A percentile compares a stretch with the other conserved stretches of the same genome.
phyloP scores from a whole-genome alignment of 2,329 filamentous ascomycete species.

The Xylariomycetidae sp. region DNA sequence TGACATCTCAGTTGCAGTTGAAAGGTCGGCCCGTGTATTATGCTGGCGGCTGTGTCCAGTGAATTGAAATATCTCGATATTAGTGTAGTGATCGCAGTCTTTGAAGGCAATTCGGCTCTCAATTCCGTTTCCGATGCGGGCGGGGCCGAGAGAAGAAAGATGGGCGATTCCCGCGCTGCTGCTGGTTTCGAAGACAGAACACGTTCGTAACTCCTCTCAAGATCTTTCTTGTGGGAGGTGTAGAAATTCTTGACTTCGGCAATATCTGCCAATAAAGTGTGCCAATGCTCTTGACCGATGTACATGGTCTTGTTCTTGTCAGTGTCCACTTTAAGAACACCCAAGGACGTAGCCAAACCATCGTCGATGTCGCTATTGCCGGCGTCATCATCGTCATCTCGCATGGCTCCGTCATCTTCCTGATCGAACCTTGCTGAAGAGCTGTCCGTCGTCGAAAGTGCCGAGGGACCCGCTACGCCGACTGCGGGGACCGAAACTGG shows the following conservation, averaged over 20 bases:
- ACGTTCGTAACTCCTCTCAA: constrained; percentile 75
- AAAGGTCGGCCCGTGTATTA: constrained; percentile 82
- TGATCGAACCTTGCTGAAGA: constrained; percentile 46
- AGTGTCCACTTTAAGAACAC: constrained; percentile 75
- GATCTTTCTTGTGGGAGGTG: constrained; percentile 76
- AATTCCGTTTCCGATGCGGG: constrained; percentile 72
- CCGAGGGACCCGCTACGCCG: constrained; percentile 18
- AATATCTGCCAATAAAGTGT: constrained; percentile 74
- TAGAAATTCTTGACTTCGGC: constrained; percentile 94
- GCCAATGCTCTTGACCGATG: constrained; percentile 80
- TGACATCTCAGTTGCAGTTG: constrained; percentile 62
- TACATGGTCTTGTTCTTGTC: constrained; percentile 78
- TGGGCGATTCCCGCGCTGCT: constrained; percentile 59
- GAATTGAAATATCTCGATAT: constrained; percentile 90
- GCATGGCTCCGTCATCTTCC: constrained; percentile 51
- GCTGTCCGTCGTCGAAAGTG: constrained; percentile 38
- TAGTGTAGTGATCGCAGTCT: constrained; percentile 76
- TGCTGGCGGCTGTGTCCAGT: constrained; percentile 63
- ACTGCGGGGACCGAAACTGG: constrained; percentile 26
- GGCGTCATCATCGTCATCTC: constrained; percentile 46
- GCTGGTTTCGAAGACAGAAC: constrained; percentile 65
- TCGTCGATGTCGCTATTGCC: constrained; percentile 69
- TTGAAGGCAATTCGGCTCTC: constrained; percentile 72
- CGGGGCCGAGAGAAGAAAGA: constrained; percentile 73
- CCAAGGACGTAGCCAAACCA: constrained; percentile 66